These are phyloP conservation scores for Citrullus colocynthis DNA, from an alignment of 306 rosid species.

Conservation along the genomic window DNA sequence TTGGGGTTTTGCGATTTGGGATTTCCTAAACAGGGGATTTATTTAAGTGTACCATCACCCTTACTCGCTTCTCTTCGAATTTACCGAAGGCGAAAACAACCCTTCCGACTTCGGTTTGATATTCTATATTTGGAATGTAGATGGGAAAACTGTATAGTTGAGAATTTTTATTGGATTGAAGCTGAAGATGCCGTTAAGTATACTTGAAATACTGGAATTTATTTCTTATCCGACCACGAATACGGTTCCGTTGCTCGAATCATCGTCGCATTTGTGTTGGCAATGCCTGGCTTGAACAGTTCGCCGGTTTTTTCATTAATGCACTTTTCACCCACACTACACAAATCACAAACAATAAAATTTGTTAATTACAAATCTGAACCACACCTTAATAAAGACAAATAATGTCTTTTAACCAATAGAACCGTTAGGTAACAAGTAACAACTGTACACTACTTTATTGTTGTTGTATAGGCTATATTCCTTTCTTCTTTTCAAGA, in stretches of 20 bases:
- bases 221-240: neutral
- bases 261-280: neutral
- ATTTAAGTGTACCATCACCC: neutral
- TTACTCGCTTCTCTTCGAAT: neutral
- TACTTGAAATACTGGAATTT: neutral
- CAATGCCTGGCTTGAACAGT: neutral
- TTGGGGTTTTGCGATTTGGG: neutral
- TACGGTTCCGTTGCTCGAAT: neutral
- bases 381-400: neutral
- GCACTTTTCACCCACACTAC: neutral
- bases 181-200: neutral
- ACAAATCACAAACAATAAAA: neutral
- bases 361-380: neutral
- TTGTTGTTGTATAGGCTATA: neutral
- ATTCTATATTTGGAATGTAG: neutral
- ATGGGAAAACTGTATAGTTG: neutral
- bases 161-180: neutral
- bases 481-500: neutral
- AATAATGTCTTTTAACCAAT: neutral
- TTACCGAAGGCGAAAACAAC: neutral
- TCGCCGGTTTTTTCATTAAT: neutral
- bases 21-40: neutral
- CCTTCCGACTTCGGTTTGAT: neutral
- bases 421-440: neutral
- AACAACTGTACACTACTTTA: neutral